Evolutionary conservation across 2,329 filamentous ascomycete genomes (phyloP).

Genomic region (Pseudogymnoascus sp.): DNA sequence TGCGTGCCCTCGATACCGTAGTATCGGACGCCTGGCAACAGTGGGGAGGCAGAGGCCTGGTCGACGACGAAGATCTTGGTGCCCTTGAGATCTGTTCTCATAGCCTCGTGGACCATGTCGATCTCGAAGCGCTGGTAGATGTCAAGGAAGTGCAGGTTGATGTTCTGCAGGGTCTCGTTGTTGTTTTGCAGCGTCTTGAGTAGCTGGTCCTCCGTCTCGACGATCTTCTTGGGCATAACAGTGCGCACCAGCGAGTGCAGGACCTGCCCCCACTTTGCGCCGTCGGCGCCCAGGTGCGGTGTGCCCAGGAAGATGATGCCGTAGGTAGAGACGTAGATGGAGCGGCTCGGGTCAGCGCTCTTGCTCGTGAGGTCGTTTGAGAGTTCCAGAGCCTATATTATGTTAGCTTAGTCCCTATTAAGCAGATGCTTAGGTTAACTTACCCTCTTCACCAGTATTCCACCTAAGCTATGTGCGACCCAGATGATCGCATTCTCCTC

Average conservation of each 20-base stretch:
- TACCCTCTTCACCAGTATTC: conserved; percentile 57
- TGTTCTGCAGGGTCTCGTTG: conserved; percentile 65
- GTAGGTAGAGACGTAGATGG: conserved; percentile 66
- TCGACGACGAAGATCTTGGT: conserved; percentile 59
- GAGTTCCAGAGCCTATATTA: conserved; percentile 47
- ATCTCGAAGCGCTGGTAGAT: conserved; percentile 63
- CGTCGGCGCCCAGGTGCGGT: conserved; percentile 61
- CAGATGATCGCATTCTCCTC: conserved; percentile 62
- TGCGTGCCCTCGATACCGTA: conserved; percentile 70
- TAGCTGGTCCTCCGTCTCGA: conserved; percentile 59
- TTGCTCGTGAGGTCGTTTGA: conserved; percentile 52
- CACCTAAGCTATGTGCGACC: conserved; percentile 66
- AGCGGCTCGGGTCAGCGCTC: conserved; percentile 54
- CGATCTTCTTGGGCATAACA: conserved; percentile 54
- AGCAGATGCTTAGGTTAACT: neutral
- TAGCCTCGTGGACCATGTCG: conserved; percentile 69
- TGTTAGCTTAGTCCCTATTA: neutral
- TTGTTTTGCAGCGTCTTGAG: conserved; percentile 63
- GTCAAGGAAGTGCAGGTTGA: conserved; percentile 64
- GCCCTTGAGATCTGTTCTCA: conserved; percentile 59
- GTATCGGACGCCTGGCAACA: conserved; percentile 59
- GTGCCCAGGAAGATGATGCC: conserved; percentile 71
- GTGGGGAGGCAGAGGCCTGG: conserved; percentile 58
- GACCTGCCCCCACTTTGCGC: conserved; percentile 58
- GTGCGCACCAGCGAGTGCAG: conserved; percentile 60